These are phyloP conservation scores for Pontederia paniculata DNA, from an alignment of 176 grass and related monocot species.

Conservation along the genomic window DNA sequence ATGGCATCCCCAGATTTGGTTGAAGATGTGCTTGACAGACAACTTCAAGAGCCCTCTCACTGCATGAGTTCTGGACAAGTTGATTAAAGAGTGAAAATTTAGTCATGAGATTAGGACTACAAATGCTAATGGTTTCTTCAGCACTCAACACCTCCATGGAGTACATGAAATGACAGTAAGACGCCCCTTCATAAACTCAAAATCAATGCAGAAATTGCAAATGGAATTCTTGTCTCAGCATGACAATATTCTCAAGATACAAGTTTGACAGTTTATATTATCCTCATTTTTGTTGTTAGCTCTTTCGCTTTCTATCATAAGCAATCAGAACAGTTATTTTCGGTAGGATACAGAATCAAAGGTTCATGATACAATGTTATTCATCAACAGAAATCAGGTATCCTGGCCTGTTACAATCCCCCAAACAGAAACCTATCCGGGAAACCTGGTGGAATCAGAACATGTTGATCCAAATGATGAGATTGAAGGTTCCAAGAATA, in stretches of 20 bases:
- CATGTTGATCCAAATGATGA: too few relatives aligned
- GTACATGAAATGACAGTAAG: constrained; percentile 54
- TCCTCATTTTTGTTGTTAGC: too few relatives aligned
- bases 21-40: constrained; percentile 79
- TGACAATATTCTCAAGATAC: constrained; percentile 25
- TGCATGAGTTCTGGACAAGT: constrained; percentile 54
- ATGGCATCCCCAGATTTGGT: constrained; percentile 56
- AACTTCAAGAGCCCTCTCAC: constrained; percentile 54
- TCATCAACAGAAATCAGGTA: too few relatives aligned
- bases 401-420: too few relatives aligned
- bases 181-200: constrained; percentile 37
- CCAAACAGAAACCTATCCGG: too few relatives aligned
- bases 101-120: constrained; percentile 20
- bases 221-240: constrained; percentile 30
- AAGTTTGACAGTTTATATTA: too few relatives aligned
- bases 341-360: too few relatives aligned
- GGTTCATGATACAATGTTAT: too few relatives aligned
- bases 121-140: constrained; percentile 38
- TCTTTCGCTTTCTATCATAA: too few relatives aligned
- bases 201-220: constrained; percentile 37
- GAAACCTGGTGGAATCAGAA: too few relatives aligned
- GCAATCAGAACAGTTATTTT: too few relatives aligned
- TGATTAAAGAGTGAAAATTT: constrained; percentile 51
- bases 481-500: too few relatives aligned
- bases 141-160: constrained; percentile 51